Percentiles rank a stretch among this genome's conserved stretches.
Evolutionary conservation across 139 green algal genomes (phyloP).

Genomic region (Haematococcus lacustris): DNA sequence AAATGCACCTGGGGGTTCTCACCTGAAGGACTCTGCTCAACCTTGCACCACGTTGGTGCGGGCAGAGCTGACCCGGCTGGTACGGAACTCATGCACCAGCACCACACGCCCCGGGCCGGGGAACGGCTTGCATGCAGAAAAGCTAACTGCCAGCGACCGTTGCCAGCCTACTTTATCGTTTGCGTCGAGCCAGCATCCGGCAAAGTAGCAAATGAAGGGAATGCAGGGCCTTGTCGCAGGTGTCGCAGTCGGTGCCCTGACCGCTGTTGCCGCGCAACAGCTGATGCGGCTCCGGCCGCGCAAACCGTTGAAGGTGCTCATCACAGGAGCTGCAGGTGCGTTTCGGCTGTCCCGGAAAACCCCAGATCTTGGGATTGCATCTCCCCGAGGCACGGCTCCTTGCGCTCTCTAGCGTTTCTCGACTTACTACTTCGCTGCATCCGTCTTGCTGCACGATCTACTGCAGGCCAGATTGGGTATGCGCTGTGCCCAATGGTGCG

Average conservation of each 20-base stretch:
- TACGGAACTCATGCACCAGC: too few relatives aligned
- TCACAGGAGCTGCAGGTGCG: slow-evolving; percentile 6
- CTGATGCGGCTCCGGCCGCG: background rate
- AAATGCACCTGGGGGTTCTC: too few relatives aligned
- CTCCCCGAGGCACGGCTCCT: background rate
- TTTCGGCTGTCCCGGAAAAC: too few relatives aligned
- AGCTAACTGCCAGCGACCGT: too few relatives aligned
- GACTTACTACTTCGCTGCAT: background rate
- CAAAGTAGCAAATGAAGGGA: too few relatives aligned
- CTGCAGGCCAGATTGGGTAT: slow-evolving; percentile 85
- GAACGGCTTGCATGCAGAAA: too few relatives aligned
- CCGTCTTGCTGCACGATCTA: background rate
- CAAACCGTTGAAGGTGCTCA: background rate
- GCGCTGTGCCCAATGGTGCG: slow-evolving; percentile 65
- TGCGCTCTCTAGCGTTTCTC: background rate
- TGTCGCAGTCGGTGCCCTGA: background rate
- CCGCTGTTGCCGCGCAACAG: background rate
- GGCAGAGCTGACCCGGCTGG: too few relatives aligned
- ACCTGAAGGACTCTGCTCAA: too few relatives aligned
- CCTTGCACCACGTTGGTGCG: too few relatives aligned
- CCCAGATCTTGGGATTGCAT: background rate
- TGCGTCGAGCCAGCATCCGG: too few relatives aligned
- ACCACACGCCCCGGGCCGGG: too few relatives aligned
- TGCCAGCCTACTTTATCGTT: too few relatives aligned
- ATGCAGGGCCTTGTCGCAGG: background rate